Evolutionary conservation across 345 rosid genomes (phyloP).

Genomic region (Gossypioides kirkii): DNA sequence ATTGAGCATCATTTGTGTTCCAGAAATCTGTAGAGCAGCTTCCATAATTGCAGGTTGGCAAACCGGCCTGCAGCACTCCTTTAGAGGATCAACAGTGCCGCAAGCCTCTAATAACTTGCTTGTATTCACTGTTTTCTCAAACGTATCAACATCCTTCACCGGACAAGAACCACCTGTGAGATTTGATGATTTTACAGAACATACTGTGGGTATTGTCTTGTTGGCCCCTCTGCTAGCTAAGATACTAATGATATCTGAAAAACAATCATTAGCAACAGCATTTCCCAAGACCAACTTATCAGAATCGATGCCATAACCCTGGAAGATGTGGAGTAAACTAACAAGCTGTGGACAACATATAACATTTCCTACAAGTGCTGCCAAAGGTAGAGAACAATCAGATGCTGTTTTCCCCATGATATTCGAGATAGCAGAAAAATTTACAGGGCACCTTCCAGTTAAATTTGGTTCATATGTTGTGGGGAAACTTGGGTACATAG

Average conservation of each 20-base stretch:
- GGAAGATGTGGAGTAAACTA: conserved; percentile 80
- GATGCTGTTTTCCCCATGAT: conserved; percentile 67
- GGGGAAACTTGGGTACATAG: conserved; percentile 84
- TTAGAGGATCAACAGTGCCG: conserved; percentile 73
- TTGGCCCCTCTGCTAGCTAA: conserved; percentile 85
- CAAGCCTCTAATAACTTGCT: conserved; percentile 82
- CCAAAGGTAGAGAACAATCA: conserved; percentile 77
- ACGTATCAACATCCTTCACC: conserved; percentile 52
- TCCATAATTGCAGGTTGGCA: conserved; percentile 85
- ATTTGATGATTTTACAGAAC: conserved; percentile 74
- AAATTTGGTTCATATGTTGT: conserved; percentile 69
- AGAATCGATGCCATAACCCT: conserved; percentile 52
- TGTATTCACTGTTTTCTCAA: conserved; percentile 70
- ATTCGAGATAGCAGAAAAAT: conserved; percentile 64
- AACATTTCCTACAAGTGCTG: conserved; percentile 81
- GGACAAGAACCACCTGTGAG: conserved; percentile 94
- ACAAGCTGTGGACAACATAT: conserved; percentile 92
- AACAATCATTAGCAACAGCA: conserved; percentile 82
- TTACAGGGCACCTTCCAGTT: conserved; percentile 86
- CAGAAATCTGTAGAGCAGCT: conserved; percentile 73
- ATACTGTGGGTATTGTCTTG: conserved; percentile 52
- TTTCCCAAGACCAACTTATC: conserved; percentile 67
- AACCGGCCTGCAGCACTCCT: conserved; percentile 86
- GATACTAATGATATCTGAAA: conserved; percentile 86
- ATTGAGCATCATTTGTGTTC: conserved; percentile 42